Base-by-base conservation (phyloP, 768 basidiomycete species). In the Nidula microcarpa region DNA sequence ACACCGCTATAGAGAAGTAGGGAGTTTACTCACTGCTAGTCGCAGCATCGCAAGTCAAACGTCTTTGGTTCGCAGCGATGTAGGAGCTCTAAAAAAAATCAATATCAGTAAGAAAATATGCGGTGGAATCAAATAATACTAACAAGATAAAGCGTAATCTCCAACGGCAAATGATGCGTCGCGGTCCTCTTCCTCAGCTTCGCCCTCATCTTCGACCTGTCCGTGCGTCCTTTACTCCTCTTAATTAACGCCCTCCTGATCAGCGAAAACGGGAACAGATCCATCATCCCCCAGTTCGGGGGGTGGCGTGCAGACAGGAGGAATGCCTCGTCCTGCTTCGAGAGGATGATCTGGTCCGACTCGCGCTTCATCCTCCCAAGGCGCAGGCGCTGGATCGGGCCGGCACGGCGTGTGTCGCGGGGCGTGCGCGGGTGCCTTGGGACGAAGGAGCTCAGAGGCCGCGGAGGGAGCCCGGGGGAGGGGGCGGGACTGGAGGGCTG, bases 241-340 rank as follows among this genome's bases (percentile, higher is more conserved):
- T 74, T 71, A 6, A 75, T 71, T 35, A 86, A 64, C 39, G 64
- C 66, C 34, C 67, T 60, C 4, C 83, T 77, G 30, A 85, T 59
- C 5, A 87, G 66, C 34, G 87, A 86, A 66, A 89, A 85, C 14
- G 87, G 86, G 68, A 86, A 88, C 6, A 87, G 55, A 61, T 88
- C 86, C 53, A 86, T 80, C 35, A 84, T 34, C 51, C 78, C 72
- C 58, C 79, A 84, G 62, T 77, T 77, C 1, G 86, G 85, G 3
- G 87, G 85, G 64, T 75, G 74, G 41, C 67, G 67, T 3, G 81
- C 75, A 4, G 87, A 85, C 13, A 80, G 61, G 23, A 87, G 68
- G 54, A 70, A 72, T n/a, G 59, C 61, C 51, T 83, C 82, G n/a
- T 80, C 80, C 13, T 62, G 60, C 43, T 65, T 59, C n/a, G 72